Evolutionary conservation across 139 green algal species (phyloP), one percentile per base, ranked within the genome.

Genomic region (Asterochloris erici): DNA sequence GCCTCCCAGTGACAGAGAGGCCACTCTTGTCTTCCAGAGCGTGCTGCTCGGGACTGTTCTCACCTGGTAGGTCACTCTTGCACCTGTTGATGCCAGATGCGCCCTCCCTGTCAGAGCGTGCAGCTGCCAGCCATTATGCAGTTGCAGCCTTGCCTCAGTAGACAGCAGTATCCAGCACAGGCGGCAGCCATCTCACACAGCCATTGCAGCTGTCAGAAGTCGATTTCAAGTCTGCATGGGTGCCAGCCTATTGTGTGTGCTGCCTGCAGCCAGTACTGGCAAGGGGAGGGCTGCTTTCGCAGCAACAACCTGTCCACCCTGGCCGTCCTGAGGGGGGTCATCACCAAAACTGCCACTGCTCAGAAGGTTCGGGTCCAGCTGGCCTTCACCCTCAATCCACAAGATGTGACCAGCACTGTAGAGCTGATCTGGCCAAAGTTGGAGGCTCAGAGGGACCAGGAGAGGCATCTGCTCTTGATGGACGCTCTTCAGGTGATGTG

Each of bases 241-340:
- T 0, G 14, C 14, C 63, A 28, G 64, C 14, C 23, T 64, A 76
- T 73, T 80, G 26, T 26, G 38, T 77, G 84, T 89, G 78, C 0
- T 79, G 73, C 75, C n/a, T 87, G 81, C 84, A 90, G 78, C 61
- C 78, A 83, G 82, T 92, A 91, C 75, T 61, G 77, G 14, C 85
- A 63, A 29, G 90, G 90, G 10, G 88, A 93, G 79, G 87, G 84
- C 61, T 64, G 76, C n/a, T 92, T 94, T 79, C 81, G 63, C 23
- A 88, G 80, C 62, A 90, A 96, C 83, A 89, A 85, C 61, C 84
- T 95, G 68, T 91, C 85, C 79, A 90, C 89, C 12, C 84, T 95
- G 68, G 91, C 87, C 38, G 88, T 94, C 77, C 78, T 94, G 47
- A 90, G 91, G 63, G 89, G 93, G 68, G 77, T 79, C 69, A 83